Evolutionary conservation across 768 basidiomycete genomes (phyloP).

Genomic region (Rhizopogon vesiculosus): DNA sequence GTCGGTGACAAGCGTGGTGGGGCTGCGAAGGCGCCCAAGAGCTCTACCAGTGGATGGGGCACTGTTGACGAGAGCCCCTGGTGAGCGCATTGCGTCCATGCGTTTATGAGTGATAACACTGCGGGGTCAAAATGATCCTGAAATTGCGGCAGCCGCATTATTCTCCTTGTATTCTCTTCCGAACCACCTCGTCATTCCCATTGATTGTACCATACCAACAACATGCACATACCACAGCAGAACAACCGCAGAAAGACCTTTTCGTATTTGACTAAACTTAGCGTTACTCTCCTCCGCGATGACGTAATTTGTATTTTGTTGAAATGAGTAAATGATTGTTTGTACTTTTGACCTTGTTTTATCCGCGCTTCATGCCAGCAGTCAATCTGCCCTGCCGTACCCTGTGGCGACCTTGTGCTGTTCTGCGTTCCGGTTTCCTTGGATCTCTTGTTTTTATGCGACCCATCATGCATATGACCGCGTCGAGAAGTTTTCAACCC

Average conservation of each 20-base stretch:
- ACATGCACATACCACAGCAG: background rate
- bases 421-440: background rate
- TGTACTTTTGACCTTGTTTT: background rate
- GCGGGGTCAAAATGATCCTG: background rate
- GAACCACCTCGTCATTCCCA: background rate
- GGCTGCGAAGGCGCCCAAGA: conserved; percentile 6
- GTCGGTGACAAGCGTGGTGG: conserved; percentile 9
- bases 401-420: background rate
- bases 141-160: background rate
- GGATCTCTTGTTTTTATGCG: background rate
- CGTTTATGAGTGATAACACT: background rate
- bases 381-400: background rate
- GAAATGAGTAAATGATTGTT: background rate
- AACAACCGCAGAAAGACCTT: background rate
- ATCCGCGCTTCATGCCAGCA: background rate
- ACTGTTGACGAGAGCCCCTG: conserved; percentile 16
- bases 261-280: background rate
- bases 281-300: no score
- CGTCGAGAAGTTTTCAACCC: background rate
- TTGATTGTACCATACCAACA: background rate
- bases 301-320: background rate
- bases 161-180: background rate
- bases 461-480: background rate
- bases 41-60: conserved; percentile 24
- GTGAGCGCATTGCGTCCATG: conserved; percentile 5